Evolutionary conservation across 305 asterid species (phyloP), one percentile per base, ranked within the genome.

Genomic region (Ajuga reptans): DNA sequence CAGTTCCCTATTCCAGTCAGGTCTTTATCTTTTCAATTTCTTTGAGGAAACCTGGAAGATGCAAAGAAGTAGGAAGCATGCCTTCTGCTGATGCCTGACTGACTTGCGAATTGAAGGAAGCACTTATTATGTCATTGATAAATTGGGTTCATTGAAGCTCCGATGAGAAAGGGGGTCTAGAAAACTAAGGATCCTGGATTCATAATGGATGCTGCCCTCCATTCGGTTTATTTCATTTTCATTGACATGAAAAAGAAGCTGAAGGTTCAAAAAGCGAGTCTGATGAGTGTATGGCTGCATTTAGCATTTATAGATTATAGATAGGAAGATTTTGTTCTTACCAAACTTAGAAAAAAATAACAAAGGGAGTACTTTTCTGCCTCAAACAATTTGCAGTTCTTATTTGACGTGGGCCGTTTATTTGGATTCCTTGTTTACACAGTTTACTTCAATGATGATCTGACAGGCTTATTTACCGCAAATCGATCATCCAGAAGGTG

Each of bases 391-490:
- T 53, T 64, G 50, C 41, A 27, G 51, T 54, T 70, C 53, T 65
- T 65, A 50, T 62, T 46, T 36, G 53, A 61, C 72, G 54, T 24
- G 27, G 27, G 47, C 37, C 14, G 64, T 66, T 64, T 71, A 45
- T 68, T 17, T 34, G 41, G 72, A 59, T 64, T 78, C 50, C 43
- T 58, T 11, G 31, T 61, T 21, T 54, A 78, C 68, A 17, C 16
- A 45, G 9, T 61, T 73, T 74, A 21, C 76, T 62, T 54, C 52
- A 34, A 72, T 78, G 81, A 50, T 76, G 53, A 60, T 68, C 63
- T 34, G 21, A 31, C 86, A 93, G 99, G 96, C 96, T 53, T 91
- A 89, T 80, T 89, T 93, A 69, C 99, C 99, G 12, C 85, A 85
- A 75, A 91, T 93, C 68, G 71, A 85, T 69, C 85, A 84, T 76